A percentile compares a stretch with the other conserved stretches of the same genome.
Conservation (phyloP, 2,329 filamentous ascomycete species). For the Cyphellophora europaea region DNA sequence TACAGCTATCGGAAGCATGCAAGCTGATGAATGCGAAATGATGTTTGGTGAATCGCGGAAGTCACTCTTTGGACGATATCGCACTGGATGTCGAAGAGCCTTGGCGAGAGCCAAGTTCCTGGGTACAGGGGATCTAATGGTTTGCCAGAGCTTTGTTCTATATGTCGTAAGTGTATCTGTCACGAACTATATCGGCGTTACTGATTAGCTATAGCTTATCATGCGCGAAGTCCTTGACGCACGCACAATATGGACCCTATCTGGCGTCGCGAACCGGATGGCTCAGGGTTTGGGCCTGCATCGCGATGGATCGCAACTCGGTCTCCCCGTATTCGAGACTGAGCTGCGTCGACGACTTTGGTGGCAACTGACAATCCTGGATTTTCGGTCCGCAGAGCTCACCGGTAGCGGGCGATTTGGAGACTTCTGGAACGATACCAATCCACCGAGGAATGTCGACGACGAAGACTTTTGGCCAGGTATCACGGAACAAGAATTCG, state of each 20-base stretch:
- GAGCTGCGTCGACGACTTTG: slow-evolving; percentile 30
- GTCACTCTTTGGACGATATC: slow-evolving; percentile 43
- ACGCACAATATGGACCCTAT: slow-evolving; percentile 35
- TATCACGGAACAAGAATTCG: slow-evolving; percentile 38
- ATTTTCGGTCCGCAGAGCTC: slow-evolving; percentile 22
- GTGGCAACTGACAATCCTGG: slow-evolving; percentile 40
- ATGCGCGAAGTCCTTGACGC: slow-evolving; percentile 34
- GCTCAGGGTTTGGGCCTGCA: slow-evolving; percentile 26
- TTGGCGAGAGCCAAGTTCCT: slow-evolving; percentile 54
- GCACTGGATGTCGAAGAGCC: slow-evolving; percentile 54
- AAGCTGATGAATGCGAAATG: slow-evolving; percentile 29
- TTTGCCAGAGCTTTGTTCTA: slow-evolving; percentile 53
- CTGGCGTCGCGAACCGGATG: slow-evolving; percentile 31
- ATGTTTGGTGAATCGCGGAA: slow-evolving; percentile 47
- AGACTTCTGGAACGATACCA: slow-evolving; percentile 27
- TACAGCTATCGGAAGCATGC: slow-evolving; percentile 41
- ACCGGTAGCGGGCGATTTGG: slow-evolving; percentile 19
- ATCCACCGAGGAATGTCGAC: slow-evolving; percentile 42
- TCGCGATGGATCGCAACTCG: slow-evolving; percentile 37
- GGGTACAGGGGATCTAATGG: slow-evolving; percentile 50
- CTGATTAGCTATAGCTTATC: slow-evolving; percentile 41
- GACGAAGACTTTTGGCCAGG: slow-evolving; percentile 42
- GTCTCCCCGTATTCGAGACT: slow-evolving; percentile 42
- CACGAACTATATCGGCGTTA: slow-evolving; percentile 33
- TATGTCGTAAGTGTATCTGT: too few species aligned